Evolutionary conservation across 768 basidiomycete species (phyloP), one percentile per base, ranked within the genome.

Genomic region (Tricholoma matsutake): DNA sequence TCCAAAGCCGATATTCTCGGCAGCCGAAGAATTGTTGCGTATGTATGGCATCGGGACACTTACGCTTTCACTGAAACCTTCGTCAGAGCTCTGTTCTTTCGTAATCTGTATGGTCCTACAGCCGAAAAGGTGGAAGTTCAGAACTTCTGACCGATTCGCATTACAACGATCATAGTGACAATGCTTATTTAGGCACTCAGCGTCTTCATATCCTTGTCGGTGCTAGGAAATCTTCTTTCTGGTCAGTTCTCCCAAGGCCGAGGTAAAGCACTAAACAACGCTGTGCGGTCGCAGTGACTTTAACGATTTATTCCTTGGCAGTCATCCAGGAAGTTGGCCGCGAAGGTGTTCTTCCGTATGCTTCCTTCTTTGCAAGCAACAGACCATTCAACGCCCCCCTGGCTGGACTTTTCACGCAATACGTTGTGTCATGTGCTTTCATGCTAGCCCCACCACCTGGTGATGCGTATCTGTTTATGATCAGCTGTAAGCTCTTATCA

Each of bases 271-370:
- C 35, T 18, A n/a, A n/a, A 16, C 32, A 18, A 6, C 16, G 45
- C 37, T 39, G 5, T 14, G 14, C 14, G 5, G 13, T 16, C 14
- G 37, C 3, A 13, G 14, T 14, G 14, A 5, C 16, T 39, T 16
- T 39, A 14, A 39, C 16, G 4, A 56, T 31, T 28, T 14, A 0
- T 34, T 25, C 16, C 0, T 34, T 28, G 14, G 6, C 65, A 89
- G 88, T 89, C 9, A 81, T 89, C 8, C 89, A 91, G 68, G 89
- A 90, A 69, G 77, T 90, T 3, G 89, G 88, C 0, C 79, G 88
- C 13, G 88, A 91, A 65, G 89, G 87, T 1, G 76, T 89, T 25
- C 74, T 91, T 7, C 89, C 89, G 0, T 85, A 73, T 64, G 83
- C 91, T 0, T 77, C 78, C 1, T 81, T 89, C 68, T 89, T 91